Evolutionary conservation across 2,329 filamentous ascomycete genomes (phyloP), one percentile per base, ranked within the genome.

Genomic region (Aurifilum marmelostoma): DNA sequence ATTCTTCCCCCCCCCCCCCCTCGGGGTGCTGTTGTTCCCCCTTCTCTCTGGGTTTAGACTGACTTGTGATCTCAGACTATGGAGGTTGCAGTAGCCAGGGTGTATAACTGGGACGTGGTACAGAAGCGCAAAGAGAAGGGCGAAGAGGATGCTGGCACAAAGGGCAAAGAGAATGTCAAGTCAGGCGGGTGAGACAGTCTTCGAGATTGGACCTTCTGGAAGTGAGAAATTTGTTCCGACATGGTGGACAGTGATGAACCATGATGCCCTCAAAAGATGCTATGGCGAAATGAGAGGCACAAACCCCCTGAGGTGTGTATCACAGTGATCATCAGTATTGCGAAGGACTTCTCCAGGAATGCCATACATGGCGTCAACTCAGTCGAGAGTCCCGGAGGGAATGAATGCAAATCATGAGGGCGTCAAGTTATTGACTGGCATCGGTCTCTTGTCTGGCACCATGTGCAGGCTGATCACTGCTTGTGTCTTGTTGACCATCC

Each of bases 101-200:
- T 99, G n/a, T 98, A 99, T 81, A 99, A 99, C 80, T 98, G 96
- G 95, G 96, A 99, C 76, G 94, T 99, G 5, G 93, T 95, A 58
- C 92, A 97, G 83, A 93, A 97, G 81, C 87, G 96, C 74, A 97
- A 97, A 84, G 94, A 97, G 71, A 96, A 94, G 79, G 84, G 82
- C 3, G 89, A 91, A 52, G 87, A 89, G 72, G 89, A 83, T 65
- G 78, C 77, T 69, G 80, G 80, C 62, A 76, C 76, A 59, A 81
- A 82, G 71, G 81, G 80, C 43, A 78, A 80, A 67, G 76, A 77
- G 41, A 77, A 78, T 63, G 69, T 54, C 43, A 66, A 70, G 72
- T 74, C 78, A 2, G 76, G 77, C 62, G 77, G 74, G 29, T 78
- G 69, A 75, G 64, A 63, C 32, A 39, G 64, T 29, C 56, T 29